Evolutionary conservation across 805 yeast species (phyloP), one percentile per base, ranked within the genome.

Genomic region (Blastobotrys attinorum): DNA sequence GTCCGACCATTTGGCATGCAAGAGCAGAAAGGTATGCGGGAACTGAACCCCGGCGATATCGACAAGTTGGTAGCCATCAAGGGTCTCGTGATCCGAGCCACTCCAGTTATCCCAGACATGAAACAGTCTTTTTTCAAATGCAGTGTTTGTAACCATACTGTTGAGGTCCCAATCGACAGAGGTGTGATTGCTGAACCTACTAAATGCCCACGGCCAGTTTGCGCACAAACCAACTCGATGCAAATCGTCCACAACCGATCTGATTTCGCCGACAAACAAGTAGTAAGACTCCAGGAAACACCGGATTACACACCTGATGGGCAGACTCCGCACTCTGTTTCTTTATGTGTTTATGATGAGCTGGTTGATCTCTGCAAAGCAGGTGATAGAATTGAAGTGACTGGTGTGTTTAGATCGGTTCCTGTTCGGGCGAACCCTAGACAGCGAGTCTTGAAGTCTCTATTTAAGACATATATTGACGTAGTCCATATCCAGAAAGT

Each of bases 301-400:
- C 96, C 96, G 0, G 98, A 92, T 63, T 72, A 79, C 49, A 95
- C 90, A 13, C 98, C 98, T 3, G 97, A 85, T 65, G 98, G 98
- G 15, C 98, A 92, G 65, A 92, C 98, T 2, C 98, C 98, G 1
- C 98, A 92, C 63, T 82, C 96, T 11, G 85, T 92, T 39, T 86
- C 95, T 4, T 68, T 92, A 22, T 87, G 96, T 68, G 95, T 86
- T 1, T 92, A 90, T 60, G 98, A 92, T 63, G 97, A 92, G 61
- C 71, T 92, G 48, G 98, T 92, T 1, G 98, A 92, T 62, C 73
- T 84, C 43, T 83, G 95, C 57, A 76, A 95, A 55, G 97, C 98
- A 6, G 98, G 98, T 71, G 98, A 92, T 63, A 76, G 97, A 47
- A 75, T 92, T 38, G 96, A 90, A 62, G 94, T 89, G 16, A 88